Conservation (phyloP, 768 basidiomycete species). For the Ephemerocybe angulata region DNA sequence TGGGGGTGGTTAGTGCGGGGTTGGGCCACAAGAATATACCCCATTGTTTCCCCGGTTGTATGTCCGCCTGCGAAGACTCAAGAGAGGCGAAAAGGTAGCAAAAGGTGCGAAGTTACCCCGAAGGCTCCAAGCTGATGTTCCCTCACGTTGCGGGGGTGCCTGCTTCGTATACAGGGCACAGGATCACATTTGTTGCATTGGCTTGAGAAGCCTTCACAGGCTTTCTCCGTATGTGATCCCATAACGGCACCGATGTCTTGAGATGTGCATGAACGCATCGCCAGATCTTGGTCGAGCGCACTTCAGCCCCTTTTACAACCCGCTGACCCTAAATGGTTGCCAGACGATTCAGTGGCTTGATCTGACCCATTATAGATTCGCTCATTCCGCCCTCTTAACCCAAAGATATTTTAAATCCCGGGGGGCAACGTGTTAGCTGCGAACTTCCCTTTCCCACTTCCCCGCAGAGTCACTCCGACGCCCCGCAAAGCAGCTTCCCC, state of each 20-base stretch:
- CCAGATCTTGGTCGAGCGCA: neutral
- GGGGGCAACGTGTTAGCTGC: neutral
- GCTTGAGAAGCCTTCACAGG: neutral
- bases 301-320: neutral
- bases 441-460: constrained; percentile 1
- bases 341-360: constrained; percentile 4
- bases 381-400: neutral
- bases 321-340: constrained; percentile 1
- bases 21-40: neutral
- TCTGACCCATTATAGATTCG: constrained; percentile 3
- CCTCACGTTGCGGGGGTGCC: neutral
- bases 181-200: neutral
- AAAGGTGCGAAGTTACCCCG: constrained; percentile 4
- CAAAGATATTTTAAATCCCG: neutral
- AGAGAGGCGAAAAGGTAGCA: too few relatives aligned
- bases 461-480: neutral
- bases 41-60: neutral
- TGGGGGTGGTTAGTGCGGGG: neutral
- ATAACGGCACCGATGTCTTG: constrained; percentile 1
- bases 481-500: constrained; percentile 1
- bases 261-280: constrained; percentile 1
- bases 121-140: neutral
- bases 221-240: constrained; percentile 3
- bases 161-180: neutral
- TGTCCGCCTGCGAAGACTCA: neutral